Conservation (phyloP, 2,329 filamentous ascomycete genomes). For the Botrytis pseudocinerea region DNA sequence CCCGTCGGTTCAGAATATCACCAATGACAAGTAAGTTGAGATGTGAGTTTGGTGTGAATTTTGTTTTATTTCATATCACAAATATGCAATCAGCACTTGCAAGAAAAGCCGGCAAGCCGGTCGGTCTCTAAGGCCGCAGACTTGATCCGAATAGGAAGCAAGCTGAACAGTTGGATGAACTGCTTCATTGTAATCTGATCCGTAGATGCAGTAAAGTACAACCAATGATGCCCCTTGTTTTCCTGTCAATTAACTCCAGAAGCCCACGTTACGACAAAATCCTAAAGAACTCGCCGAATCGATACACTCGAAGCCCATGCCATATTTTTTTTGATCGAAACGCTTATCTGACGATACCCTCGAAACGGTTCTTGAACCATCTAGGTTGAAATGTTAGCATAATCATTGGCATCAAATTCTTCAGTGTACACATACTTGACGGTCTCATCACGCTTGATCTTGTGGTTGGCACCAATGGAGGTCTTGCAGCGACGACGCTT, state of each 20-base stretch:
- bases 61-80: conserved; percentile 15
- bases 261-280: conserved; percentile 31
- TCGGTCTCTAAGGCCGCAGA: conserved; percentile 72
- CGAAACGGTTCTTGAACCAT: conserved; percentile 74
- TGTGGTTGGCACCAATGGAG: conserved; percentile 83
- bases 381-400: conserved; percentile 21
- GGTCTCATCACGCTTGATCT: conserved; percentile 92
- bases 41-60: background rate
- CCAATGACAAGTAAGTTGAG: background rate
- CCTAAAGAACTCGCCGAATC: conserved; percentile 19
- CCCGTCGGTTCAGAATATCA: background rate
- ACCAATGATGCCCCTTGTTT: conserved; percentile 32
- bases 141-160: conserved; percentile 53
- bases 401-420: background rate
- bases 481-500: conserved; percentile 89
- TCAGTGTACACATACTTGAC: conserved; percentile 58
- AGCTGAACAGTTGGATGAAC: conserved; percentile 50
- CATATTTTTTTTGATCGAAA: conserved; percentile 17
- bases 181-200: conserved; percentile 45
- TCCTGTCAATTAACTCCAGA: conserved; percentile 36
- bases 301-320: conserved; percentile 20
- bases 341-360: conserved; percentile 92
- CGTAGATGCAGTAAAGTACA: conserved; percentile 40
- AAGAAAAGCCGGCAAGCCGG: conserved; percentile 66
- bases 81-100: conserved; percentile 27